Percentiles rank a stretch among this genome's conserved stretches.
Evolutionary conservation across 176 grass and related monocot species (phyloP).

Genomic region (Pontederia crassipes): DNA sequence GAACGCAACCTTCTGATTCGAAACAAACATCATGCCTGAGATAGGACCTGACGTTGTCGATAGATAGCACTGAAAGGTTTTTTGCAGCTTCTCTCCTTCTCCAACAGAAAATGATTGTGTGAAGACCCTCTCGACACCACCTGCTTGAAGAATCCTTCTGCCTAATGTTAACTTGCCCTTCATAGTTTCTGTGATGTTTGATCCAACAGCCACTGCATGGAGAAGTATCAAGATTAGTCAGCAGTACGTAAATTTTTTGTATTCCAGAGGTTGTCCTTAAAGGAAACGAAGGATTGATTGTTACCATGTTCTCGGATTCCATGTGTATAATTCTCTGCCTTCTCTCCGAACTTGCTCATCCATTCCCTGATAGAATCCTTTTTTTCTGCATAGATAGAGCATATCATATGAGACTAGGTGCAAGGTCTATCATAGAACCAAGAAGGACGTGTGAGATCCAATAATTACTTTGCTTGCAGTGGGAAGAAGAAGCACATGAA

Average conservation of each 20-base stretch:
- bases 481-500: conserved; percentile 25
- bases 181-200: conserved; percentile 66
- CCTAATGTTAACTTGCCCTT: conserved; percentile 71
- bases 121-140: conserved; percentile 64
- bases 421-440: neutral
- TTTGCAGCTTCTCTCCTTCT: conserved; percentile 55
- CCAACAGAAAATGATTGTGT: conserved; percentile 43
- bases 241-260: neutral
- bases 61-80: conserved; percentile 77
- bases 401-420: neutral
- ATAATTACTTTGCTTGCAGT: conserved; percentile 30
- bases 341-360: conserved; percentile 41
- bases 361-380: conserved; percentile 9
- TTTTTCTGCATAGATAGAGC: conserved; percentile 20
- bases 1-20: conserved; percentile 66
- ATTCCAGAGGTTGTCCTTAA: neutral
- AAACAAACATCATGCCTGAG: conserved; percentile 78
- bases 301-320: conserved; percentile 82
- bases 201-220: conserved; percentile 50
- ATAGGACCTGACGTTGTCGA: conserved; percentile 81
- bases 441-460: neutral
- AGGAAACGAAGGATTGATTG: neutral
- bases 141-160: conserved; percentile 60
- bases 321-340: conserved; percentile 45
- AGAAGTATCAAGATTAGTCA: neutral